These are phyloP conservation scores for Xylaria sp. DNA, from an alignment of 2,329 filamentous ascomycete genomes.

Conservation along the genomic window DNA sequence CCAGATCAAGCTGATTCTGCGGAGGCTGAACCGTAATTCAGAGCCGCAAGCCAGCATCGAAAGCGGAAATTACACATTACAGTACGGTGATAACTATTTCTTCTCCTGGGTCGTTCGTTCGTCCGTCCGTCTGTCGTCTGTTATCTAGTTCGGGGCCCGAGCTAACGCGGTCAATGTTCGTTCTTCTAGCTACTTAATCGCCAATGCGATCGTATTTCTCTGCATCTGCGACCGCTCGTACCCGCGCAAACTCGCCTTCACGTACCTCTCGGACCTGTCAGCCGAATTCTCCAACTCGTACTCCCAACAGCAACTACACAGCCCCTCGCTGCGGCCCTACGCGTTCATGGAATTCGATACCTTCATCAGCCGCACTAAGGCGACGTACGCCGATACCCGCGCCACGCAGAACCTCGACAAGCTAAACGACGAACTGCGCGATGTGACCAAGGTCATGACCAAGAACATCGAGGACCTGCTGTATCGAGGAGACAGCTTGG, in stretches of 20 bases:
- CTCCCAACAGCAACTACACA: constrained; percentile 76
- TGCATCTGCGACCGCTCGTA: constrained; percentile 94
- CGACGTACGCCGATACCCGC: constrained; percentile 91
- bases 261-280: constrained; percentile 92
- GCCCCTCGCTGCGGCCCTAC: constrained; percentile 83
- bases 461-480: constrained; percentile 99
- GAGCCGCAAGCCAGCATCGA: constrained; percentile 94
- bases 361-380: constrained; percentile 92
- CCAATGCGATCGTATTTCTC: constrained; percentile 86
- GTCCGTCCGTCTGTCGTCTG: neutral
- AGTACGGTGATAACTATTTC: constrained; percentile 66
- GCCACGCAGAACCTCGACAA: constrained; percentile 94
- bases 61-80: constrained; percentile 81
- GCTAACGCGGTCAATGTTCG: constrained; percentile 10
- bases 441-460: constrained; percentile 99
- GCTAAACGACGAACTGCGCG: constrained; percentile 95
- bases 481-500: constrained; percentile 92
- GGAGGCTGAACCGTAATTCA: constrained; percentile 87
- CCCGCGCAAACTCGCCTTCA: constrained; percentile 97
- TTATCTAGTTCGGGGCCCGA: neutral
- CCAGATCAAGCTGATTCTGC: constrained; percentile 90
- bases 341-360: constrained; percentile 98
- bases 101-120: neutral
- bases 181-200: constrained; percentile 78
- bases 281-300: constrained; percentile 93